Conservation (phyloP, 2,329 filamentous ascomycete genomes). For the Fusarium sp. region DNA sequence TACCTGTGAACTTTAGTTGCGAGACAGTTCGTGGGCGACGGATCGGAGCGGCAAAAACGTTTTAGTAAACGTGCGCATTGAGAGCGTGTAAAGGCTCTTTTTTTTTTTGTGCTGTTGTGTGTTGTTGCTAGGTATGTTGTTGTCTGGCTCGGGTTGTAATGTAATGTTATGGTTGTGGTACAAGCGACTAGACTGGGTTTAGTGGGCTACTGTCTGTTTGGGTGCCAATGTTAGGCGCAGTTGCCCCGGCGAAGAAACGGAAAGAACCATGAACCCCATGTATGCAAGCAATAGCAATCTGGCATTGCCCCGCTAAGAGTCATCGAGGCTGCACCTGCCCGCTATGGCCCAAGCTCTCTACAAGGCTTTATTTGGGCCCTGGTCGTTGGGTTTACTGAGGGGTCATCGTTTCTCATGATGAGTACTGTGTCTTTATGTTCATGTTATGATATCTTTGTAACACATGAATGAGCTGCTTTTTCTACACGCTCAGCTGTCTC, state of each 20-base stretch:
- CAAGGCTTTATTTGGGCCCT: neutral
- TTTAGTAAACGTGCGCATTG: slow-evolving; percentile 38
- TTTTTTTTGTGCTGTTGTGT: slow-evolving; percentile 9
- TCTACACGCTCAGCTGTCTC: neutral
- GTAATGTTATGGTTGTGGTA: slow-evolving; percentile 31
- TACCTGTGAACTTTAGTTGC: slow-evolving; percentile 35
- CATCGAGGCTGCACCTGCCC: slow-evolving; percentile 7
- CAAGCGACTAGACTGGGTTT: slow-evolving; percentile 18
- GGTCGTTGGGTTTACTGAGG: slow-evolving; percentile 5
- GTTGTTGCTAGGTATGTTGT: slow-evolving; percentile 16
- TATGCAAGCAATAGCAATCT: slow-evolving; percentile 1
- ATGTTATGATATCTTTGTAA: neutral
- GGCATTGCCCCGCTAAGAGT: slow-evolving; percentile 3
- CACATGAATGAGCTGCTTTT: neutral
- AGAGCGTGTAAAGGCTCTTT: slow-evolving; percentile 23
- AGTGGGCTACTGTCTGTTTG: slow-evolving; percentile 21
- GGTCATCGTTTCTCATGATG: slow-evolving; percentile 14
- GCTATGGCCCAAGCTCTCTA: slow-evolving; percentile 11
- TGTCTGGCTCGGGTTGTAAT: slow-evolving; percentile 10
- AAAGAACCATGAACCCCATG: slow-evolving; percentile 4
- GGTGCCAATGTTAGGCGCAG: slow-evolving; percentile 38
- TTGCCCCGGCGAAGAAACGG: slow-evolving; percentile 38
- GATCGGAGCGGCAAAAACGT: slow-evolving; percentile 27
- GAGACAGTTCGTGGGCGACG: slow-evolving; percentile 32
- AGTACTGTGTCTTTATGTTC: neutral